Evolutionary conservation across 2,329 filamentous ascomycete species (phyloP).

Genomic region (Penicillium brasilianum): DNA sequence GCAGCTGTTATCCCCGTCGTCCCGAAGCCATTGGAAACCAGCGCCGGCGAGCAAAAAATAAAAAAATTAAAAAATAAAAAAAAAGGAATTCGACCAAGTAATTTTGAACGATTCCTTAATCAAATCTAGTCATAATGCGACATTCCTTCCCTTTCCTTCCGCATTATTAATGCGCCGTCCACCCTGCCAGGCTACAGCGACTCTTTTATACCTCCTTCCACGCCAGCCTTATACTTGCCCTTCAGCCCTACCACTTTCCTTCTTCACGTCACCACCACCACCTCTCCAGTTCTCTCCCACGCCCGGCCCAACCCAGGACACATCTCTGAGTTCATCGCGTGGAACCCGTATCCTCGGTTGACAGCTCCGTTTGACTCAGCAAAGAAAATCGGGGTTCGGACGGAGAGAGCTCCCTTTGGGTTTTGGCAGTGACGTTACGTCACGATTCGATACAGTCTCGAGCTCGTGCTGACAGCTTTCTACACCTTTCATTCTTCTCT

Average conservation of each 20-base stretch:
- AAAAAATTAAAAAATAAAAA: not conserved
- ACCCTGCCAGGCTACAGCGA: conserved; percentile 4
- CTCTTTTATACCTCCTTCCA: conserved; percentile 23
- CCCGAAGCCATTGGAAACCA: conserved; percentile 29
- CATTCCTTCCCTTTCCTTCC: conserved; percentile 5
- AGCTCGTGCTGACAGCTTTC: conserved; percentile 10
- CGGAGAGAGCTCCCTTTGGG: no score
- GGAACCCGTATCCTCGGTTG: conserved; percentile 7
- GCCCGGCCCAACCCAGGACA: not conserved
- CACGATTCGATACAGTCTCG: conserved; percentile 32
- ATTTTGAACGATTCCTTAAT: conserved; percentile 4
- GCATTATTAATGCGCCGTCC: conserved; percentile 18
- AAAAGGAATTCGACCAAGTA: no score
- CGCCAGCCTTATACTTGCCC: conserved; percentile 26
- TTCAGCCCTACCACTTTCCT: conserved; percentile 27
- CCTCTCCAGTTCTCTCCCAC: not conserved
- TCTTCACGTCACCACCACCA: not conserved
- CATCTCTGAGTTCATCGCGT: not conserved
- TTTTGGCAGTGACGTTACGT: conserved; percentile 28
- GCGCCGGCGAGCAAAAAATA: conserved; percentile 11
- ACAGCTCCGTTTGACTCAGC: not conserved
- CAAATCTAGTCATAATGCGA: not conserved
- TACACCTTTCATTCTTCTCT: conserved; percentile 2
- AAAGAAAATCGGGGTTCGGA: not conserved
- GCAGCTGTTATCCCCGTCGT: conserved; percentile 37